These are phyloP conservation scores for Fusarium decemcellulare DNA, from an alignment of 2,329 filamentous ascomycete genomes.

Conservation along the genomic window DNA sequence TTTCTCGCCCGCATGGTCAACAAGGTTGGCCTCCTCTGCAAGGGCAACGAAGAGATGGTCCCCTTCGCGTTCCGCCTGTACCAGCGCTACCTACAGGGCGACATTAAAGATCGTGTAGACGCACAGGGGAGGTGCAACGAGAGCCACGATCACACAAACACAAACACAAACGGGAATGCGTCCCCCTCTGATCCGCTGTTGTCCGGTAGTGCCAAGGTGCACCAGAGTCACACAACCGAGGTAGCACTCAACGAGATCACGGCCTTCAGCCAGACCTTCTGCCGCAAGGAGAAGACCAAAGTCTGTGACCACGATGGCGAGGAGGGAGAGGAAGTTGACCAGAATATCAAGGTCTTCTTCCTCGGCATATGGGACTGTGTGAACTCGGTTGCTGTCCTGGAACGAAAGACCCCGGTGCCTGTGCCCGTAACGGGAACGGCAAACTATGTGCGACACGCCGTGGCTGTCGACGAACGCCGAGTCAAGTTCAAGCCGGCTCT, in stretches of 20 bases:
- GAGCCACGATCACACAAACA: neutral
- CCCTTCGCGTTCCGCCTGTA: constrained; percentile 63
- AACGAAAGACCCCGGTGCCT: constrained; percentile 55
- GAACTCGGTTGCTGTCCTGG: constrained; percentile 62
- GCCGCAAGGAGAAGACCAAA: constrained; percentile 52
- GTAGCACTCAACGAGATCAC: constrained; percentile 54
- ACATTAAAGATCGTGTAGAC: constrained; percentile 51
- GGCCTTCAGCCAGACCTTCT: constrained; percentile 65
- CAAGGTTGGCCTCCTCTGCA: constrained; percentile 63
- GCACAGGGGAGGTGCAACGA: constrained; percentile 30
- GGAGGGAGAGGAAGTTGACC: constrained; percentile 27
- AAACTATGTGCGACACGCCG: constrained; percentile 64
- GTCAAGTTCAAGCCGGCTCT: constrained; percentile 69
- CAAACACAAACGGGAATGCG: neutral
- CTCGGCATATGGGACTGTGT: constrained; percentile 71
- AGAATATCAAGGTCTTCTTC: constrained; percentile 65
- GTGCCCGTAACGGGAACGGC: constrained; percentile 58
- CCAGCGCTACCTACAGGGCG: constrained; percentile 57
- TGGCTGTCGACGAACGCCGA: constrained; percentile 67
- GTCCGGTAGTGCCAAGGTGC: constrained; percentile 31
- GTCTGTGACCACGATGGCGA: constrained; percentile 17
- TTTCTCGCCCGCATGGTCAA: constrained; percentile 67
- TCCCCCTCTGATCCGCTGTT: constrained; percentile 42
- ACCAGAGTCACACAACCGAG: constrained; percentile 43
- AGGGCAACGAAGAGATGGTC: constrained; percentile 68